Base-by-base conservation (phyloP, 192 early-diverging fungal genomes). In the Linderina pennispora region DNA sequence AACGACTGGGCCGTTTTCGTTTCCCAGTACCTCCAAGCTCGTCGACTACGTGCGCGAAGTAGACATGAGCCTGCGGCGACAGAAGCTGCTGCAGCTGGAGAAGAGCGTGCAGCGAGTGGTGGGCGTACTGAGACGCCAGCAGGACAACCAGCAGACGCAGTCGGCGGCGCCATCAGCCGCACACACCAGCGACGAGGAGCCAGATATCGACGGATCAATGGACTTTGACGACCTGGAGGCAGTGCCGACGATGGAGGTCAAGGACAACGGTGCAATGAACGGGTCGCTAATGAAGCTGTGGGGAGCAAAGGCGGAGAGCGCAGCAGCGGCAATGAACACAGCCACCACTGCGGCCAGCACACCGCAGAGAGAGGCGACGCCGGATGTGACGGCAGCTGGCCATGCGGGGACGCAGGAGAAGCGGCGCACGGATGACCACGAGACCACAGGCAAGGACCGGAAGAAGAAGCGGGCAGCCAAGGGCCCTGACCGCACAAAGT, bases 221-320 rank as follows among this genome's bases (percentile, higher is more conserved):
- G 33, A 40, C 10, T 69, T 69, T 36, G 50, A 56, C 32, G 58
- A 45, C 23, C 25, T 61, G 8, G 58, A 62, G 18, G 18, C 47
- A 14, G 55, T 52, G 15, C 67, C 67, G 24, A 62, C 57, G 13
- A 60, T 71, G 61, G 45, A 56, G 16, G 58, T 69, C 24, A 61
- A 55, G 36, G 48, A 59, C 34, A 52, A 36, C 19, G 64, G 64
- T 26, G 50, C 67, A 10, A 62, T 71, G 61, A 71, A 71, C 15
- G 55, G 55, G 3, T 71, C 67, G 16, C 33, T 71, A 56, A 48
- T 48, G 43, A 55, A 61, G 7, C 34, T 71, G 41, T 71, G 67
- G 67, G 51, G 49, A 2, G 25, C 45, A 9, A 49, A 45, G 26
- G 6, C 49, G n/a, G 53, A 63, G 6, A 35, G 43, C 25, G 23